Conservation (phyloP, 2,329 filamentous ascomycete species). For the Ascochyta pisi region DNA sequence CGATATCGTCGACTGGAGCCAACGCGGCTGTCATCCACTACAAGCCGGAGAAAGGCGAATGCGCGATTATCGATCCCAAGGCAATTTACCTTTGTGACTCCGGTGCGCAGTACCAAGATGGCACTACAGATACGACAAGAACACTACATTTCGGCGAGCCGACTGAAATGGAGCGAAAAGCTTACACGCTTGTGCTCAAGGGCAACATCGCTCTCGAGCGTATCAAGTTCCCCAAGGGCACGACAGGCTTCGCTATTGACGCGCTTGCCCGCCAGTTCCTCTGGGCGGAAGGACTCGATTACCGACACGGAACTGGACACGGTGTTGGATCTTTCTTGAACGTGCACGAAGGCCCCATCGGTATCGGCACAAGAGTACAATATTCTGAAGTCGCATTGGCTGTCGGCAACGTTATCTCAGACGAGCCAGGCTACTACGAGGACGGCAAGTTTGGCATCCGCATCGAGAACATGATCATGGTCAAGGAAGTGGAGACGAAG, state of each 20-base stretch:
- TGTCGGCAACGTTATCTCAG: constrained; percentile 93
- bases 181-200: constrained; percentile 94
- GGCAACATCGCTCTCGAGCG: constrained; percentile 89
- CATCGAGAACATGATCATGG: constrained; percentile 95
- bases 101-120: constrained; percentile 93
- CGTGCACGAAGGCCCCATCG: constrained; percentile 96
- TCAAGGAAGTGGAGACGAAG: constrained; percentile 84
- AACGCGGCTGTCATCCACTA: constrained; percentile 98
- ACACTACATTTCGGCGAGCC: constrained; percentile 92
- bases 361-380: constrained; percentile 89
- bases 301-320: constrained; percentile 94
- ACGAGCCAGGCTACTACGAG: constrained; percentile 97
- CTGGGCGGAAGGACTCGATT: constrained; percentile 93
- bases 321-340: constrained; percentile 95
- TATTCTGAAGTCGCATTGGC: constrained; percentile 90
- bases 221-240: constrained; percentile 91
- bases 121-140: constrained; percentile 93
- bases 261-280: constrained; percentile 86
- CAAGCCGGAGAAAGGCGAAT: constrained; percentile 80
- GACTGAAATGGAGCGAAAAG: constrained; percentile 80
- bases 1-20: constrained; percentile 91
- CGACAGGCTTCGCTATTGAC: constrained; percentile 91
- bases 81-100: constrained; percentile 96
- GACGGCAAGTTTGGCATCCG: constrained; percentile 94
- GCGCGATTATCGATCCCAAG: constrained; percentile 81